Percentiles rank a stretch among this genome's conserved stretches.
Evolutionary conservation across 148 eudicot genomes (phyloP).

Genomic region (Silene conica): DNA sequence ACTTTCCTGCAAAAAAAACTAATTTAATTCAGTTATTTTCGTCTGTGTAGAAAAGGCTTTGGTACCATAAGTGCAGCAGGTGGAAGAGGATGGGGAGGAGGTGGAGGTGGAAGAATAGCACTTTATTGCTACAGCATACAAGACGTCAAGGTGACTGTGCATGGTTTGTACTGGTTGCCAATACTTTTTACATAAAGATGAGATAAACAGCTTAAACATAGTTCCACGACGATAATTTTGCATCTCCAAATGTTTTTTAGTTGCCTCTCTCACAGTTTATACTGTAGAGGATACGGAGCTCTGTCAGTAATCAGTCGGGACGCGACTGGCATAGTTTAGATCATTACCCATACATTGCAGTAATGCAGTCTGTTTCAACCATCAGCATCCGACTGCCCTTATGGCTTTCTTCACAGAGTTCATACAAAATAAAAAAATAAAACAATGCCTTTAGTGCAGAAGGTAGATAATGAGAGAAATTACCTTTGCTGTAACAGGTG

Average conservation of each 20-base stretch:
- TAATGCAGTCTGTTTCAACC: not conserved
- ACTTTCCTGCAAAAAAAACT: too few species aligned
- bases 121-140: constrained; percentile 68
- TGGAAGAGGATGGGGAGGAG: constrained; percentile 87
- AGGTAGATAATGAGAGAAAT: not conserved
- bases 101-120: constrained; percentile 85
- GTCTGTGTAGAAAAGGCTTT: constrained; percentile 53
- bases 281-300: not conserved
- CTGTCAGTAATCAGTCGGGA: not conserved
- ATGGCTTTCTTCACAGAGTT: not conserved
- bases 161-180: constrained; percentile 49
- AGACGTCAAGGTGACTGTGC: constrained; percentile 63
- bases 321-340: not conserved
- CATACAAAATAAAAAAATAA: too few species aligned
- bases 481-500: constrained; percentile 47
- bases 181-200: not conserved
- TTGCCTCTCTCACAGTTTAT: not conserved
- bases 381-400: not conserved
- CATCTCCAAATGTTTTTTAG: not conserved
- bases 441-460: not conserved
- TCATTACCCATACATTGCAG: not conserved
- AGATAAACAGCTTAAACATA: not conserved
- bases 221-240: constrained; percentile 1
- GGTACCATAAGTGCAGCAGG: constrained; percentile 84
- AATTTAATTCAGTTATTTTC: not conserved